Evolutionary conservation across 1,139 yeast genomes (phyloP), one percentile per base, ranked within the genome.

Genomic region (Saccharomycopsis hybrid): DNA sequence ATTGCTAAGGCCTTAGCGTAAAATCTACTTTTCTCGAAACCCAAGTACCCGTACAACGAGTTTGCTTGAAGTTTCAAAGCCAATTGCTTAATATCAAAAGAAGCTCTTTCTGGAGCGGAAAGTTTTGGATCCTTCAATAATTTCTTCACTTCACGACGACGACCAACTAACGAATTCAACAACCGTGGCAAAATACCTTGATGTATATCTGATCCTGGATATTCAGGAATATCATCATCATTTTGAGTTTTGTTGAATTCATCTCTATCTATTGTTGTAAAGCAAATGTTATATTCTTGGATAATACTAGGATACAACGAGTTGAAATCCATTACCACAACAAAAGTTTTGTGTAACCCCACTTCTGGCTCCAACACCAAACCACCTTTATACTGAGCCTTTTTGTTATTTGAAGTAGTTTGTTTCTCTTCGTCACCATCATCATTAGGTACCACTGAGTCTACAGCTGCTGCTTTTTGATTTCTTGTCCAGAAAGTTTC

Each of bases 21-120:
- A 65, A 94, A 94, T 60, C 98, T 77, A 28, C 97, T 89, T 60
- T 85, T 78, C 8, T 85, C 85, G 65, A 83, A 90, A 57, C 98
- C 99, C 60, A 94, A 76, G 77, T 98, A 94, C 63, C 99, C 99
- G 68, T 94, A 94, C 97, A 94, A 92, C 32, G 98, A 92, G 67
- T 94, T 94, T 24, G 99, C 99, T 1, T 98, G 94, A 62, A 94
- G 75, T 65, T 94, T 94, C 63, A 94, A 77, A 0, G 98, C 98
- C 63, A 86, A 95, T 66, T 94, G 98, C 62, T 90, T 88, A 62
- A 89, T 89, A 66, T 94, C 98, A 72, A 85, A 89, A 63, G 90
- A 96, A 0, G 83, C 80, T 52, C 69, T 76, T 57, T 85, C 87
- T 51, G 74, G 71, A 0, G 80, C 71, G 0, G 81, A 73, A 35